Evolutionary conservation across 176 grass and related monocot genomes (phyloP).

Genomic region (Oryza coarctata): DNA sequence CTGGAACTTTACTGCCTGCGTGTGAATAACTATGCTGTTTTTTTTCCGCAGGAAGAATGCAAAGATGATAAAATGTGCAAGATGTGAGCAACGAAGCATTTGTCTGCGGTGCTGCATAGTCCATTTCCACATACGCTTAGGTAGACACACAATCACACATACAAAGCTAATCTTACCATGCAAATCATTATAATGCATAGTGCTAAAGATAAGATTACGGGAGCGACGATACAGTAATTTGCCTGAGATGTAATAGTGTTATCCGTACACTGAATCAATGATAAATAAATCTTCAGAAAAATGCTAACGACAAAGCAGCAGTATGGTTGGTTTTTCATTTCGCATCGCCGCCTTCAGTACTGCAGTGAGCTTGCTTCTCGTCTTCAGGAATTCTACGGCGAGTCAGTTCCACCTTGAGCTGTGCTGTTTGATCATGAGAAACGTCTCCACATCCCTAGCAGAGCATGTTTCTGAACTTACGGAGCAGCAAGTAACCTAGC

Average conservation of each 20-base stretch:
- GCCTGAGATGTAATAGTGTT: not conserved
- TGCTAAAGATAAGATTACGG: not conserved
- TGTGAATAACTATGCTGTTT: not conserved
- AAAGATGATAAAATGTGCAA: slow-evolving; percentile 67
- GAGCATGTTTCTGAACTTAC: not conserved
- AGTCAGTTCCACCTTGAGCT: no score
- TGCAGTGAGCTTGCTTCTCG: not conserved
- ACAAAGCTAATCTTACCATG: not conserved
- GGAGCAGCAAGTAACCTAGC: not conserved
- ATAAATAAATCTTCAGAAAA: not conserved
- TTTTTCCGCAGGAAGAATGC: slow-evolving; percentile 45
- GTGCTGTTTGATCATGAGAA: not conserved
- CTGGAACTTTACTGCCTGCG: not conserved
- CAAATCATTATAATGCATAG: not conserved
- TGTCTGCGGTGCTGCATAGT: not conserved
- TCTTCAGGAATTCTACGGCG: not conserved
- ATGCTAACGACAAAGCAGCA: not conserved
- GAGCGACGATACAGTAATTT: not conserved
- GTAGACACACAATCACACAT: slow-evolving; percentile 7
- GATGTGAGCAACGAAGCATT: slow-evolving; percentile 41
- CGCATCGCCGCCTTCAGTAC: not conserved
- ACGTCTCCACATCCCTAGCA: not conserved
- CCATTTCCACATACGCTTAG: not conserved
- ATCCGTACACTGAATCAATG: not conserved
- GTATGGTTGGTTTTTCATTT: not conserved